Percentiles rank a stretch among this genome's conserved stretches.
phyloP scores from a whole-genome alignment of 208 protist species.

The Crithidia fasciculata region DNA sequence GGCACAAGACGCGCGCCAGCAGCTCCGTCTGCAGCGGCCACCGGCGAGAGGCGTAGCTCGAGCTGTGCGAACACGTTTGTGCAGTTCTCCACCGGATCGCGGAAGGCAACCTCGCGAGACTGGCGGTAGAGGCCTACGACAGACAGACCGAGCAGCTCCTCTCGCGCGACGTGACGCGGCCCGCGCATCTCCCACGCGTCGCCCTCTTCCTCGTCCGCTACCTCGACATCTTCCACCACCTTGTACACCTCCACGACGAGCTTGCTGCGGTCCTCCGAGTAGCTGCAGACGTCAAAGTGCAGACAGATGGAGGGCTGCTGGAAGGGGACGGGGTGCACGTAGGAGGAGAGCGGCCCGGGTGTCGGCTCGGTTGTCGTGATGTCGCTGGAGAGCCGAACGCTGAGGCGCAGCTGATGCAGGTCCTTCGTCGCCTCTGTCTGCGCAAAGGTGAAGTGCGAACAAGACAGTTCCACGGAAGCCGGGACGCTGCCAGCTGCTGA shows the following conservation, averaged over 20 bases:
- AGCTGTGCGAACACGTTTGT: slow-evolving; percentile 53
- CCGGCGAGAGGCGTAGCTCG: slow-evolving; percentile 10
- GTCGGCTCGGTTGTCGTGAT: slow-evolving; percentile 75
- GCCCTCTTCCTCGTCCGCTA: slow-evolving; percentile 19
- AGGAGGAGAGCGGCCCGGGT: slow-evolving; percentile 79
- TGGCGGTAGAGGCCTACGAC: slow-evolving; percentile 79
- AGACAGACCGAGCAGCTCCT: slow-evolving; percentile 77
- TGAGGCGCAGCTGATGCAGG: slow-evolving; percentile 76
- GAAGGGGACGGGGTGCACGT: slow-evolving; percentile 82
- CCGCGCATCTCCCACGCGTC: slow-evolving; percentile 18
- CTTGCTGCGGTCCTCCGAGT: slow-evolving; percentile 64
- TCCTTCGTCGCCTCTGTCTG: slow-evolving; percentile 55
- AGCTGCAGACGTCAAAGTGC: slow-evolving; percentile 68
- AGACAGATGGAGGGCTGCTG: slow-evolving; percentile 68
- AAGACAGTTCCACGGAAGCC: slow-evolving; percentile 62
- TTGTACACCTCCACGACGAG: slow-evolving; percentile 84
- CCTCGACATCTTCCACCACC: slow-evolving; percentile 41
- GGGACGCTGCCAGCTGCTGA: not conserved
- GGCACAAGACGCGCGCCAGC: not conserved
- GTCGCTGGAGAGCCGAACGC: slow-evolving; percentile 76
- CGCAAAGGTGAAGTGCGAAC: slow-evolving; percentile 75
- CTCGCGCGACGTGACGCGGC: slow-evolving; percentile 63
- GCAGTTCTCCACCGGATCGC: slow-evolving; percentile 58
- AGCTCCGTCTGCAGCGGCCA: not conserved
- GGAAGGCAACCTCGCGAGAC: slow-evolving; percentile 66